These are phyloP conservation scores for Penicillium canariense DNA, from an alignment of 495 filamentous ascomycete species.

Conservation along the genomic window DNA sequence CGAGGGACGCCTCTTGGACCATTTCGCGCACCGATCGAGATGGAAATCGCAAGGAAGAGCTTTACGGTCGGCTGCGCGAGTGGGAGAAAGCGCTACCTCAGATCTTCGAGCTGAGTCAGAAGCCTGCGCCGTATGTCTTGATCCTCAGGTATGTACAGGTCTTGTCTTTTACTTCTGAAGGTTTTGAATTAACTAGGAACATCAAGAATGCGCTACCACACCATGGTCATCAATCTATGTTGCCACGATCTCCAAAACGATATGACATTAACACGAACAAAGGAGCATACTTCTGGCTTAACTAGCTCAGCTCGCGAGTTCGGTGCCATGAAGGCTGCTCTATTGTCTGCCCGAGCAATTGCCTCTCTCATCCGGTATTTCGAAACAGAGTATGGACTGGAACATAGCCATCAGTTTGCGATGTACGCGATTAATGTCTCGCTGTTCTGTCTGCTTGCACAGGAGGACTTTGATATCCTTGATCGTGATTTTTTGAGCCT, in stretches of 20 bases:
- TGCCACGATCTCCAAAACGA: conserved; percentile 17
- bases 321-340: conserved; percentile 8
- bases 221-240: conserved; percentile 29
- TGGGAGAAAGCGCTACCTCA: conserved; percentile 24
- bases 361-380: conserved; percentile 18
- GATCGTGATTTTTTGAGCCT: conserved; percentile 30
- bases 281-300: conserved; percentile 1
- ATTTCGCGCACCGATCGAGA: conserved; percentile 19
- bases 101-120: conserved; percentile 10
- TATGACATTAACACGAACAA: neutral
- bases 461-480: conserved; percentile 24
- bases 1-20: conserved; percentile 18
- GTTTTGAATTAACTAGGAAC: neutral
- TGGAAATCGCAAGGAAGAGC: conserved; percentile 14
- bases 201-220: conserved; percentile 33
- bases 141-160: conserved; percentile 24
- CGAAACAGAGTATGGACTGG: conserved; percentile 25
- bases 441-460: conserved; percentile 28
- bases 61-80: conserved; percentile 21
- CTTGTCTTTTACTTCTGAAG: neutral
- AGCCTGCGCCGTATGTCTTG: conserved; percentile 29
- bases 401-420: conserved; percentile 31
- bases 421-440: conserved; percentile 35
- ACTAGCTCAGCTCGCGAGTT: neutral
- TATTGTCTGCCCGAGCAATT: conserved; percentile 27